Evolutionary conservation across 139 green algal species (phyloP), one percentile per base, ranked within the genome.

Genomic region (Nannochloris sp.): DNA sequence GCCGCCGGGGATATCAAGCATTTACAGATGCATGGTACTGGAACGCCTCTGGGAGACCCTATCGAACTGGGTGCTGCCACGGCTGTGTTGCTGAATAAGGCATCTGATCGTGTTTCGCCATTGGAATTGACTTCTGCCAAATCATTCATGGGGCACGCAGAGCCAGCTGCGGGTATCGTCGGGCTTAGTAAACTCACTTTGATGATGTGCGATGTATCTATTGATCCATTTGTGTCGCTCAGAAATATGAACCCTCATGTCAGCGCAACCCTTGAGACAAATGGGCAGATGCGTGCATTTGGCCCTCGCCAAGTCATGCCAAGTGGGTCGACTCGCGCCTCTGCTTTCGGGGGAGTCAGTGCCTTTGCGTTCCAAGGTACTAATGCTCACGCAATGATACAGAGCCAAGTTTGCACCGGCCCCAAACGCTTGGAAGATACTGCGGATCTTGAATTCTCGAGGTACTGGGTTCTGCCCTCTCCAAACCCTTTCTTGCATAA

Each of bases 291-390:
- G 12, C 65, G 64, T 40, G 70, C 70, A 37, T 17, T 50, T 3
- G 69, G 56, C 3, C 55, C 74, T 5, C 36, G 65, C 17, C 31
- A 59, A 46, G 29, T 30, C 28, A 31, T 20, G 6, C 26, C 53
- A 2, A 58, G 10, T 2, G 20, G 1, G n/a, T 17, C 11, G 16
- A 30, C 8, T 59, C 6, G 20, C 14, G 25, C 63, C 48, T 28
- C 46, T 53, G 46, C 46, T 23, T 53, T 76, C 8, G 65, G 59
- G 13, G 86, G 86, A 20, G 63, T 91, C 31, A 89, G 81, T 65
- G 69, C 73, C 43, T 93, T 93, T 72, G 86, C 86, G 10, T 93
- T 91, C 72, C 85, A 92, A 71, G 81, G 78, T 36, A 85, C 78
- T 49, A 85, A 89, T 43, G 74, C 76, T 0, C 77, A 84, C 23